A percentile compares a stretch with the other conserved stretches of the same genome.
Evolutionary conservation across 441 rosid species (phyloP).

Genomic region (Eruca vesicaria): DNA sequence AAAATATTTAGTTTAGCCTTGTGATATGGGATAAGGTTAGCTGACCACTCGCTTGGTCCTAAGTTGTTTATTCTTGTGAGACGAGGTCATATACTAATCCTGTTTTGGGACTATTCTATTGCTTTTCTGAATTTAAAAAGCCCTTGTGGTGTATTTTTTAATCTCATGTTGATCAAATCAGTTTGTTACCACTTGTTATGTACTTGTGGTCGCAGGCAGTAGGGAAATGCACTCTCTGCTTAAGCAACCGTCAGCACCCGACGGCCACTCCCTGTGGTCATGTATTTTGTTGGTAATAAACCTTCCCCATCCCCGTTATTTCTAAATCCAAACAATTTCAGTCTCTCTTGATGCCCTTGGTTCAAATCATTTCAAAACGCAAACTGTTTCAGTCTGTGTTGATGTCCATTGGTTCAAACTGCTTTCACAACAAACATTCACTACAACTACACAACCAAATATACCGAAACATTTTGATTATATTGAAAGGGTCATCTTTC

Average conservation of each 20-base stretch:
- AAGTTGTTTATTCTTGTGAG: not conserved
- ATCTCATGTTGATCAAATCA: not conserved
- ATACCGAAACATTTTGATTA: not conserved
- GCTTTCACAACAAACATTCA: not conserved
- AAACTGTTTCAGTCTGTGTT: not conserved
- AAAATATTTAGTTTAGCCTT: not conserved
- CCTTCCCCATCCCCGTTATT: not conserved
- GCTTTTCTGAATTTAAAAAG: not conserved
- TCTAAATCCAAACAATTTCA: not conserved
- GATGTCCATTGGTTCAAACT: not conserved
- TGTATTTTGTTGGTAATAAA: constrained; percentile 84
- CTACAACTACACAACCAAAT: not conserved
- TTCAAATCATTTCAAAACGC: not conserved
- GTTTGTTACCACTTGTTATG: not conserved
- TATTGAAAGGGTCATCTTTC: not conserved
- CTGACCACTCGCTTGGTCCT: not conserved
- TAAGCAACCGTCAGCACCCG: constrained; percentile 79
- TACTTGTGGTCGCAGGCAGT: constrained; percentile 34
- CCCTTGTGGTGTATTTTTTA: not conserved
- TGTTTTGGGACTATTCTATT: not conserved
- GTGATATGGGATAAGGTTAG: not conserved
- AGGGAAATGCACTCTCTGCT: constrained; percentile 88
- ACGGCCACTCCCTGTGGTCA: constrained; percentile 95
- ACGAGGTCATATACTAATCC: not conserved
- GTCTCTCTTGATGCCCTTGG: not conserved